These are phyloP conservation scores for Aspergillus sparsus DNA, from an alignment of 495 filamentous ascomycete species.

Conservation along the genomic window DNA sequence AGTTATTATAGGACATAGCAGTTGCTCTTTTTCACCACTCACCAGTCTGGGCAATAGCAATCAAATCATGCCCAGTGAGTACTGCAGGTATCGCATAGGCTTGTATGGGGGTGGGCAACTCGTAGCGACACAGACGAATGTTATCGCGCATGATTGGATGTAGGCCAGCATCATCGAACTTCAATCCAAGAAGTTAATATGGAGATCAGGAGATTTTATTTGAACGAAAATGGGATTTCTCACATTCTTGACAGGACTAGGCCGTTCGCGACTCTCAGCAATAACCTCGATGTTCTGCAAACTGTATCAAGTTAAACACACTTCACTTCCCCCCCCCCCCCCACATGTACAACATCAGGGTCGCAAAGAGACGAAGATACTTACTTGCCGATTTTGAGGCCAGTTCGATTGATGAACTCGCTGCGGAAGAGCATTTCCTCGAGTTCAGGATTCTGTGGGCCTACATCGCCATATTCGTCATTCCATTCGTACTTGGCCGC, in stretches of 20 bases:
- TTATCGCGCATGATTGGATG: slow-evolving; percentile 84
- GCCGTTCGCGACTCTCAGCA: slow-evolving; percentile 33
- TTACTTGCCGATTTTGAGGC: slow-evolving; percentile 44
- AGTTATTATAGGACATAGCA: not conserved
- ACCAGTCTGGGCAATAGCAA: slow-evolving; percentile 93
- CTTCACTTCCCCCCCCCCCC: not conserved
- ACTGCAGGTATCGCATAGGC: slow-evolving; percentile 79
- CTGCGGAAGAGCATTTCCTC: slow-evolving; percentile 72
- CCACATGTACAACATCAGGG: too few species aligned
- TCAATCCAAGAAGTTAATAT: slow-evolving; percentile 11
- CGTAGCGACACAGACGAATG: slow-evolving; percentile 65
- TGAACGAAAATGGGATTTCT: slow-evolving; percentile 16
- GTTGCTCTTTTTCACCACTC: slow-evolving; percentile 28
- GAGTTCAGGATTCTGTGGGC: slow-evolving; percentile 64
- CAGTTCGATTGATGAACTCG: slow-evolving; percentile 45
- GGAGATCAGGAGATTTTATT: slow-evolving; percentile 35
- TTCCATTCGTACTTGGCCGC: slow-evolving; percentile 78
- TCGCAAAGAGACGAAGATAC: slow-evolving; percentile 9
- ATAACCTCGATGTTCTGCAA: slow-evolving; percentile 37
- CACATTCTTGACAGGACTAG: slow-evolving; percentile 36
- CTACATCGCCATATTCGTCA: slow-evolving; percentile 83
- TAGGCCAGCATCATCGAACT: slow-evolving; percentile 77
- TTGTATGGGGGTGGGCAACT: slow-evolving; percentile 81
- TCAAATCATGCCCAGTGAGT: slow-evolving; percentile 68
- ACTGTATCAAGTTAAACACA: slow-evolving; percentile 21